Percentiles rank a stretch among this genome's conserved stretches.
Evolutionary conservation across 2,329 filamentous ascomycete species (phyloP).

Genomic region (Xylaria sp.): DNA sequence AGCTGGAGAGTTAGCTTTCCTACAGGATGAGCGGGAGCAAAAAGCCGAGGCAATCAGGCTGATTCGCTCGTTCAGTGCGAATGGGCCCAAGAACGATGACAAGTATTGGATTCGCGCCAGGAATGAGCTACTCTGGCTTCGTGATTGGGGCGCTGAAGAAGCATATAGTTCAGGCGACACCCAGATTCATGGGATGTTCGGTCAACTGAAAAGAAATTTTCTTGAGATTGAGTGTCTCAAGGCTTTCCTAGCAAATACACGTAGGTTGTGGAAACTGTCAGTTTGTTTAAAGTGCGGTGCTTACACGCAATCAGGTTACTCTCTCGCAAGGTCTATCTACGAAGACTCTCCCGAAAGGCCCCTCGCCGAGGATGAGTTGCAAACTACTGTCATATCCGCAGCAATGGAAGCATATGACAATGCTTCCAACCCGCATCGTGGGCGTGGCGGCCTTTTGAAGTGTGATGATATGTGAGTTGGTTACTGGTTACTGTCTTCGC

Average conservation of each 20-base stretch:
- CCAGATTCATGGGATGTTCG: slow-evolving; percentile 63
- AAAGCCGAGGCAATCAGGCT: slow-evolving; percentile 67
- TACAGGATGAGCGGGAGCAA: slow-evolving; percentile 73
- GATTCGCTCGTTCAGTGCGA: slow-evolving; percentile 63
- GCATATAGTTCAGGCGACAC: slow-evolving; percentile 44
- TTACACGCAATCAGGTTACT: slow-evolving; percentile 62
- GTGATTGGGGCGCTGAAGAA: slow-evolving; percentile 73
- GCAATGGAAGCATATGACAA: slow-evolving; percentile 81
- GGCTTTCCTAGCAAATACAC: slow-evolving; percentile 68
- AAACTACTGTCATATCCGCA: slow-evolving; percentile 69
- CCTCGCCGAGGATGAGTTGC: slow-evolving; percentile 62
- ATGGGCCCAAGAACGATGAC: slow-evolving; percentile 69
- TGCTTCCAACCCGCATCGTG: slow-evolving; percentile 82
- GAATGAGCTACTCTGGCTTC: slow-evolving; percentile 77
- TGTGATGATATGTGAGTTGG: slow-evolving; percentile 76
- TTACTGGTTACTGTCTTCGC: not conserved
- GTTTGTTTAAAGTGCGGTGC: slow-evolving; percentile 2
- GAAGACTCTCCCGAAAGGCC: slow-evolving; percentile 62
- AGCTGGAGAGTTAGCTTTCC: slow-evolving; percentile 72
- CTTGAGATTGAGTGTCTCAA: slow-evolving; percentile 79
- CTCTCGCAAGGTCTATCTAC: slow-evolving; percentile 71
- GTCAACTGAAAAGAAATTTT: slow-evolving; percentile 67
- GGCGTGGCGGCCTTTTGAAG: slow-evolving; percentile 79
- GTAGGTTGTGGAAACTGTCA: slow-evolving; percentile 57
- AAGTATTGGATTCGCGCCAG: slow-evolving; percentile 71